Evolutionary conservation across 129 eudicot species (phyloP), one percentile per base, ranked within the genome.

Genomic region (Lonicera japonica): DNA sequence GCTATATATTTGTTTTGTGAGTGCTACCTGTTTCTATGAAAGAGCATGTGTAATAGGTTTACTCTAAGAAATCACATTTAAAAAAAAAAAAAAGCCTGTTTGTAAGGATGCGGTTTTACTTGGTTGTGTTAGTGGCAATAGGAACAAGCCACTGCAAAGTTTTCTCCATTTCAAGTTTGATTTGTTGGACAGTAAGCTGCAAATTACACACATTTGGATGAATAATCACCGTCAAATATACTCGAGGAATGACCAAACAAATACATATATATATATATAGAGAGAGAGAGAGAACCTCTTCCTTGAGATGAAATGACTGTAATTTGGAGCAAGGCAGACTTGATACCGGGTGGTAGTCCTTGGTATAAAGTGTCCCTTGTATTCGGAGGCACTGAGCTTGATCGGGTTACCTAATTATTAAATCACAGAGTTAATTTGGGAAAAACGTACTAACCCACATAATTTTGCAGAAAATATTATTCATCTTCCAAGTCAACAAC

Each of bases 91-190:
- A 29, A 1, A 29, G 14, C 9, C 53, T 0, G 14, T 56, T 14
- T 17, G 38, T 54, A 70, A 46, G 68, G 23, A 63, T 25, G 39
- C 10, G 58, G 58, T 55, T 73, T 82, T 83, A 94, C 99, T 94
- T 94, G 78, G 95, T 85, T 63, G 99, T 94, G 75, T 88, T 94
- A 43, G 99, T 83, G 60, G 99, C 96, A 73, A 94, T 74, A 12
- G 99, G 99, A 73, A 94, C 95, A 64, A 94, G 84, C 99, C 99
- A 94, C 58, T 81, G 83, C 68, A 94, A 69, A 18, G 96, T 94
- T 81, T 85, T 94, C 83, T 94, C 99, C 99, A 94, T 94, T 80
- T 94, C 99, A 39, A 83, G 89, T 81, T 94, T 94, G 70, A 94
- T 94, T 69, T 80, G 95, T 5, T 82, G 83, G 25, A 94, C 67